Conservation (phyloP, 1,284 basidiomycete species). For the Malassezia sp. region DNA sequence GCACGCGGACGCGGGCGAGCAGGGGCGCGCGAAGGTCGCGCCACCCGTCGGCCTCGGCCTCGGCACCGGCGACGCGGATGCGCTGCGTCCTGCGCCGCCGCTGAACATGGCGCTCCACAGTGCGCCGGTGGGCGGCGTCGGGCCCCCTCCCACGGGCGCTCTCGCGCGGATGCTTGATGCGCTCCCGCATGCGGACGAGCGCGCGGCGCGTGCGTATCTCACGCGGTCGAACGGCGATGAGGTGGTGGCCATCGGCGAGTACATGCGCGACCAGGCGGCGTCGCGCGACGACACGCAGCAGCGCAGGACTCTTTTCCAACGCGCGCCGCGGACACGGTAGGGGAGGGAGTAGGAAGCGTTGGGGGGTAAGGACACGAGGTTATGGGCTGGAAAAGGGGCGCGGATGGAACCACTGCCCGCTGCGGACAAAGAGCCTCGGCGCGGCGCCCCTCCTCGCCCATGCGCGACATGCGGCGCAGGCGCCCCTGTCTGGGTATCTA, state of each 20-base stretch:
- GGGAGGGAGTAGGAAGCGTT: too few species aligned
- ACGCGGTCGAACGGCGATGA: constrained; percentile 6
- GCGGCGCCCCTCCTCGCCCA: too few species aligned
- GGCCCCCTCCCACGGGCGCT: not conserved
- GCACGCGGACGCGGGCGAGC: not conserved
- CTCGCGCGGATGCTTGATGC: constrained; percentile 10
- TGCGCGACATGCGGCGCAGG: too few species aligned
- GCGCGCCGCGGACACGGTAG: constrained; percentile 12
- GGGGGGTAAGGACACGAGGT: not conserved
- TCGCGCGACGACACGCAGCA: not conserved
- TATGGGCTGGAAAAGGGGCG: too few species aligned
- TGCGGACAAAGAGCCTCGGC: too few species aligned
- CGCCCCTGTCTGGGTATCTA: not conserved
- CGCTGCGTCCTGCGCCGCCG: constrained; percentile 2
- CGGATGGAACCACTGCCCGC: too few species aligned
- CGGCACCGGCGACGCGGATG: not conserved
- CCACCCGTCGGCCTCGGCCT: constrained; percentile 1
- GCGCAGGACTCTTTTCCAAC: constrained; percentile 8
- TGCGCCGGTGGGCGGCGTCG: not conserved
- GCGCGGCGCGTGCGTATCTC: constrained; percentile 5
- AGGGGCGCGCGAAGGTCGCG: not conserved
- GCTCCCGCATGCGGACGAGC: constrained; percentile 11
- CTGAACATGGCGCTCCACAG: not conserved
- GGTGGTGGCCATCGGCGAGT: constrained; percentile 9
- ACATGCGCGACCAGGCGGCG: constrained; percentile 11